Conservation (phyloP, 306 rosid genomes). For the Dryas drummondii region DNA sequence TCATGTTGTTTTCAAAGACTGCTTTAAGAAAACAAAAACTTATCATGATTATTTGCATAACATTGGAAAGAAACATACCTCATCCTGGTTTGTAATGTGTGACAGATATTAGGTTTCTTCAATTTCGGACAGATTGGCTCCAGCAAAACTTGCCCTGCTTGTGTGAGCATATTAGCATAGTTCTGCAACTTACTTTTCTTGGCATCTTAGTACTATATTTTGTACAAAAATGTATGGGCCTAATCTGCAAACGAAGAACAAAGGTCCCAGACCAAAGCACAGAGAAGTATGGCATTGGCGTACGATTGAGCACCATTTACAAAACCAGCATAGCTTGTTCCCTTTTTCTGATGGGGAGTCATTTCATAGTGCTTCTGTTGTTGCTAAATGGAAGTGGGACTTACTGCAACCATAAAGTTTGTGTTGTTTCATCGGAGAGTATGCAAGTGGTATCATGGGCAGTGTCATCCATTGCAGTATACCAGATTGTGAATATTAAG, state of each 20-base stretch:
- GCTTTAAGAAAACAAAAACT: neutral
- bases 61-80: neutral
- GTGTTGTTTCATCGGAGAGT: slow-evolving; percentile 54
- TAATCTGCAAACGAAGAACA: slow-evolving; percentile 29
- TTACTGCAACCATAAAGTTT: slow-evolving; percentile 41
- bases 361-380: slow-evolving; percentile 36
- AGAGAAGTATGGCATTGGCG: slow-evolving; percentile 28
- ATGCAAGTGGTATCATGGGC: slow-evolving; percentile 54
- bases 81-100: neutral
- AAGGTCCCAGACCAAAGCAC: slow-evolving; percentile 30
- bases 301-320: slow-evolving; percentile 43
- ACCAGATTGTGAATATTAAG: slow-evolving; percentile 31
- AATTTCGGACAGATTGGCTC: slow-evolving; percentile 43
- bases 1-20: neutral
- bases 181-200: slow-evolving; percentile 51
- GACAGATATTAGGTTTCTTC: slow-evolving; percentile 39
- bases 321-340: slow-evolving; percentile 54
- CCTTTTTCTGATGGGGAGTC: slow-evolving; percentile 41
- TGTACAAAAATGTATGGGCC: slow-evolving; percentile 20
- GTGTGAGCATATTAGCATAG: slow-evolving; percentile 60
- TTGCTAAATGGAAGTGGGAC: slow-evolving; percentile 47
- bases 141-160: slow-evolving; percentile 61
- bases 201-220: slow-evolving; percentile 39
- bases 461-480: slow-evolving; percentile 38
- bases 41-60: neutral